Base-by-base conservation (phyloP, 1,284 basidiomycete species). In the Mycosarcoma mackinlayi region DNA sequence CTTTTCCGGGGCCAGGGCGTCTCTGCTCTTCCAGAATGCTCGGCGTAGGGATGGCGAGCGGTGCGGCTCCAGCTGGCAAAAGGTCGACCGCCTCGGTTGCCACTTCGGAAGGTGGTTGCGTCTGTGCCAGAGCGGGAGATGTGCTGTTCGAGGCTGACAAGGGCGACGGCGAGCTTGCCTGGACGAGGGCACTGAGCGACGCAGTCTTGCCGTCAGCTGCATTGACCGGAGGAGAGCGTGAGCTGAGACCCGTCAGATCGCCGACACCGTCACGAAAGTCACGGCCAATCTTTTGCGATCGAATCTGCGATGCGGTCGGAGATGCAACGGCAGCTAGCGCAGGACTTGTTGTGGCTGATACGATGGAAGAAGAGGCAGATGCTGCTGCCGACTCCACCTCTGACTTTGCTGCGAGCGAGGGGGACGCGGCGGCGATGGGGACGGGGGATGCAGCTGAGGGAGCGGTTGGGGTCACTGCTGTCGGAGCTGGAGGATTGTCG, bases 251-350 rank as follows among this genome's bases (percentile, higher is more conserved):
- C 13, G 68, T 71, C 19, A 66, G 28, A 31, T 71, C 63, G 39
- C 68, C 68, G 13, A 71, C 63, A 24, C 68, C 68, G 18, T 71
- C 68, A 18, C 68, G 58, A 27, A 71, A 71, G 31, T 71, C 59
- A 13, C 63, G 58, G 8, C 68, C 68, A 16, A 66, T 62, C 59
- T 71, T 71, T 34, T 55, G 58, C 13, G 60, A 46, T 18, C 66
- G 60, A 7, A 54, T 25, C 37, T 64, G 66, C 11, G 59, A 58
- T 8, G 55, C 47, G 3, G 54, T 54, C 3, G 49, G 48, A 13
- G 54, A 51, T 19, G 56, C 37, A 16, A 41, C 49, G 16, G 34
- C 19, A 11, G 35, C 46, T 14, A 50, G 21, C 10, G 37, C 9
- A 21, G 55, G 42, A 30, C 64, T 56, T 9, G 59, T 21, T 10